A percentile compares a stretch with the other conserved stretches of the same genome.
Conservation (phyloP, 1,284 basidiomycete species). For the Ustilago sp. region DNA sequence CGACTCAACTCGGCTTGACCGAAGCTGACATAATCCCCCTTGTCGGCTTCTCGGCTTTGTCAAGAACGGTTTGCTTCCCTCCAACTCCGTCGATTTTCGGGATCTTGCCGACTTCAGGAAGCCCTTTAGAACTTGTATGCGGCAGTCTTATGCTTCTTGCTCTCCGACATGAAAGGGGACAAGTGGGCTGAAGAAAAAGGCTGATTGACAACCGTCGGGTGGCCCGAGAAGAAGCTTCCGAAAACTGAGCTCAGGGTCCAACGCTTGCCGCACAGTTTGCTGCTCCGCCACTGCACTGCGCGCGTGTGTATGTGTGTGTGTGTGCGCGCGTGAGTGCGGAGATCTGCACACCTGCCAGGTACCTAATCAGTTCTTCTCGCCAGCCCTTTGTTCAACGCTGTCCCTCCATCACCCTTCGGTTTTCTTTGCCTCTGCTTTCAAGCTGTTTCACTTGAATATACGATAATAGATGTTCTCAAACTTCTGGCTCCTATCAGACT, state of each 20-base stretch:
- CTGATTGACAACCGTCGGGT: not conserved
- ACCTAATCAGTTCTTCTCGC: slow-evolving; percentile 4
- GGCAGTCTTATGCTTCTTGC: not conserved
- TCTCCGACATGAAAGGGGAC: not conserved
- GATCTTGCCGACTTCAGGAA: not conserved
- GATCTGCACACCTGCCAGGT: not conserved
- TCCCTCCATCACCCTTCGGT: not conserved
- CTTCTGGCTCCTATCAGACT: not conserved
- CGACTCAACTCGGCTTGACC: too few relatives aligned
- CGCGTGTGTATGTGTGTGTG: not conserved
- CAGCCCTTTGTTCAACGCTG: not conserved
- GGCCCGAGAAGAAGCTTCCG: slow-evolving; percentile 8
- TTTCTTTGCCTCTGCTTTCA: not conserved
- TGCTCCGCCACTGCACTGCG: not conserved
- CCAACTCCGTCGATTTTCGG: not conserved
- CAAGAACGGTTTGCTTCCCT: too few relatives aligned
- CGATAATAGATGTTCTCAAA: too few relatives aligned
- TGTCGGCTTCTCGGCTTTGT: too few relatives aligned
- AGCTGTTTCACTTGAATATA: not conserved
- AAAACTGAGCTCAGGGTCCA: slow-evolving; percentile 14
- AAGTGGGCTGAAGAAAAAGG: not conserved
- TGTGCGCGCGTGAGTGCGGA: not conserved
- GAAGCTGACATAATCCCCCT: too few relatives aligned
- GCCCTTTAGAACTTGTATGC: not conserved
- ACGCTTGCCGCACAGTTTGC: not conserved